These are phyloP conservation scores for Heliocybe sulcata DNA, from an alignment of 1,284 basidiomycete genomes.

Conservation along the genomic window DNA sequence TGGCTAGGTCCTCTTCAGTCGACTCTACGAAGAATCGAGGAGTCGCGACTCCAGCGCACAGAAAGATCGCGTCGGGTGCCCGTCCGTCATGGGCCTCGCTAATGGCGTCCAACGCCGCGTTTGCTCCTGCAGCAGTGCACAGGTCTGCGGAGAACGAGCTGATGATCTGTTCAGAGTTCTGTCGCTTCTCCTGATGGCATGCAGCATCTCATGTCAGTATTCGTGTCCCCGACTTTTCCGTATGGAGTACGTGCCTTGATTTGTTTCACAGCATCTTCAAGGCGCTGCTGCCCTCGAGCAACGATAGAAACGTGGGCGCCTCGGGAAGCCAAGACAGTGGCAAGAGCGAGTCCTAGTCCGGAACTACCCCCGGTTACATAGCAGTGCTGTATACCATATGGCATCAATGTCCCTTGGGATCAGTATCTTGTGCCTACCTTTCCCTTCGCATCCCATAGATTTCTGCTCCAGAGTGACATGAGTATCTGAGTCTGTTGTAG, in stretches of 20 bases:
- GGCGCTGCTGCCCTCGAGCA: conserved; percentile 58
- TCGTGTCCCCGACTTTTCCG: no score
- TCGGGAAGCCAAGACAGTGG: conserved; percentile 56
- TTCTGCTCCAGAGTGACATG: not conserved
- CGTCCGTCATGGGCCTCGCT: conserved; percentile 42
- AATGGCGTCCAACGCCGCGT: conserved; percentile 55
- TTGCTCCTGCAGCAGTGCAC: conserved; percentile 37
- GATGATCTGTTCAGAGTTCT: conserved; percentile 48
- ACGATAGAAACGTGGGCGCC: conserved; percentile 83
- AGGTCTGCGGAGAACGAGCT: conserved; percentile 60
- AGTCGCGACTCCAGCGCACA: conserved; percentile 67
- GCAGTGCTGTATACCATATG: conserved; percentile 42
- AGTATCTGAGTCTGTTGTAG: no score
- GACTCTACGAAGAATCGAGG: conserved; percentile 74
- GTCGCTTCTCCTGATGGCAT: conserved; percentile 31
- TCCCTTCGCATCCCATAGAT: not conserved
- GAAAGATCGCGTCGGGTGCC: conserved; percentile 69
- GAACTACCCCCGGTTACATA: conserved; percentile 80
- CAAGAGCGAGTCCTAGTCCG: conserved; percentile 73
- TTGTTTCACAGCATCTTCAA: conserved; percentile 48
- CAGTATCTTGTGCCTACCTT: not conserved
- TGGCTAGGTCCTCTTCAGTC: conserved; percentile 47
- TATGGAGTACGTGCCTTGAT: conserved; percentile 47
- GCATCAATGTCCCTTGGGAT: not conserved
- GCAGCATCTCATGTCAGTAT: not conserved